Base-by-base conservation (phyloP, 176 grass and related monocot species). In the Musa itinerans region DNA sequence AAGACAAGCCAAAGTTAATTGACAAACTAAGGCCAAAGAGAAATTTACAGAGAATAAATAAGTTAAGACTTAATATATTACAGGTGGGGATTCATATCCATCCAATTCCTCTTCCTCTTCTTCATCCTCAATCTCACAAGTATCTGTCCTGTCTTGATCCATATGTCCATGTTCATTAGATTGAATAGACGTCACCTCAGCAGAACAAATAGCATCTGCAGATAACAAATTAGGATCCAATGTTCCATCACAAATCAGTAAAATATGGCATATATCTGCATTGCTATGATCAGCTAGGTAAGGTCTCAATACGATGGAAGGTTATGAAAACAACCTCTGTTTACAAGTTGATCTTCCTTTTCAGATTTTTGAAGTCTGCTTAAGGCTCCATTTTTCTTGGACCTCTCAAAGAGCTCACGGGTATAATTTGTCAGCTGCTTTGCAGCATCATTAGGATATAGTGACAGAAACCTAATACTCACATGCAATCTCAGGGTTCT, bases 401-500 rank as follows among this genome's bases (percentile, higher is more conserved):
- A 80, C 78, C 89, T 98, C 80, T 87, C 90, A 82, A 93, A 77
- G 69, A 87, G 80, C 75, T 81, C 82, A 73, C 49, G 73, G 11
- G 84, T 69, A 73, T 68, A 82, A 79, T 76, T 89, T 83, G 86
- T 80, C 65, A 86, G 82, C 78, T 62, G 74, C 72, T 88, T 74
- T 10, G 82, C 77, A 69, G 74, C 68, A 74, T 74, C 84, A 81
- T 54, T 86, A 53, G 69, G 88, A 81, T 74, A 93, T 58, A 93
- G 75, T 22, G 86, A 97, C 61, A 97, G 76, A 78, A 93, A 89
- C 69, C 86, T 83, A 75, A 93, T 87, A 61, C 81, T 81, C 50
- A 93, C 71, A 87, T 91, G 90, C 69, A 97, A 69, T 78, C 86
- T 89, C 78, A 97, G 58, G 52, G 65, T 87, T 83, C 79, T 90